phyloP scores from a whole-genome alignment of 306 rosid species.

The Lagenaria siceraria region DNA sequence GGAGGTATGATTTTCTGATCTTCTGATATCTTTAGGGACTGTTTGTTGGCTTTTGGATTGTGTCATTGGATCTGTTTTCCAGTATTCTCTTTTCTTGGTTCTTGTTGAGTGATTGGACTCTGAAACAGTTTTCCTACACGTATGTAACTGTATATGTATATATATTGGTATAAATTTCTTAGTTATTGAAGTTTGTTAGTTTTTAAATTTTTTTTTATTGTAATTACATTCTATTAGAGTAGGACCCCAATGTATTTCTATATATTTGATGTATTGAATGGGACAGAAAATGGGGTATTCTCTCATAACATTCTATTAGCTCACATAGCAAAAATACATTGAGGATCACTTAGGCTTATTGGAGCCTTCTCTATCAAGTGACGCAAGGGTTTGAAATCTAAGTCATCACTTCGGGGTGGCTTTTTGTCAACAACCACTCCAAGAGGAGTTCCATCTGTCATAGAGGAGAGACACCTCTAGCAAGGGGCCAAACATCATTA shows the following conservation, averaged over 20 bases:
- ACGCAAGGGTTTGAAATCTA: background rate
- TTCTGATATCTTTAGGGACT: background rate
- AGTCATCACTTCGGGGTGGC: too few relatives aligned
- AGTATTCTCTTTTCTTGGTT: background rate
- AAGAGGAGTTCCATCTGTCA: too few relatives aligned
- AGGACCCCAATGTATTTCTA: background rate
- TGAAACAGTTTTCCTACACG: background rate
- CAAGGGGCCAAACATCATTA: too few relatives aligned
- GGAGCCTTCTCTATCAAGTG: background rate
- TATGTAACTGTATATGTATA: background rate
- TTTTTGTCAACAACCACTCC: too few relatives aligned
- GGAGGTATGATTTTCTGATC: slow-evolving; percentile 41
- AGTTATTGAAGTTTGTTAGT: background rate
- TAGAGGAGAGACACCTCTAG: too few relatives aligned
- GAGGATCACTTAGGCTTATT: background rate
- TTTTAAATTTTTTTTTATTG: background rate
- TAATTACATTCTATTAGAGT: background rate
- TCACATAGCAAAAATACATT: background rate
- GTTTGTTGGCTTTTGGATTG: background rate
- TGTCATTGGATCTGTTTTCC: background rate
- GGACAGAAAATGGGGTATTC: background rate
- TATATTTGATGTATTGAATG: background rate
- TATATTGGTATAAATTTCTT: background rate
- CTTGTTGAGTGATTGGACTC: background rate
- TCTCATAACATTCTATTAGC: background rate